Evolutionary conservation across 805 yeast genomes (phyloP).

Genomic region (Candida sanyiensis): DNA sequence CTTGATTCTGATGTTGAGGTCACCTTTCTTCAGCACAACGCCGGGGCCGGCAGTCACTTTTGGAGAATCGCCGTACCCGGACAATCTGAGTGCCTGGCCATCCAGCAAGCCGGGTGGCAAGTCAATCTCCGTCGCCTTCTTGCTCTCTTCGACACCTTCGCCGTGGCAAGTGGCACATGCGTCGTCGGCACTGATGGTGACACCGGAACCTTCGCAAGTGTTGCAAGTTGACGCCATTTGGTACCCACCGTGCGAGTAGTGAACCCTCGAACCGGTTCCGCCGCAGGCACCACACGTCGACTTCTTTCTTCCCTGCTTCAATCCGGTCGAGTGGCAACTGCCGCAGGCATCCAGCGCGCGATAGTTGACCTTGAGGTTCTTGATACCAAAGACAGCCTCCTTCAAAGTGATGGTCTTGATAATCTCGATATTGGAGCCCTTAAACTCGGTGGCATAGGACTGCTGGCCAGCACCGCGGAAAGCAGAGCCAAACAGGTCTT

Average conservation of each 20-base stretch:
- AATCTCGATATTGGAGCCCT: slow-evolving; percentile 86
- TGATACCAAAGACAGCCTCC: slow-evolving; percentile 80
- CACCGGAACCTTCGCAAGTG: slow-evolving; percentile 86
- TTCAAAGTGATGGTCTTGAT: slow-evolving; percentile 69
- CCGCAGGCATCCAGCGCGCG: slow-evolving; percentile 70
- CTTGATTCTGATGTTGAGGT: slow-evolving; percentile 73
- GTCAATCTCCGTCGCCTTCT: slow-evolving; percentile 71
- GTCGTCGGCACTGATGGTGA: slow-evolving; percentile 57
- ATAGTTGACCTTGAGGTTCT: slow-evolving; percentile 58
- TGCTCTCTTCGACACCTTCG: slow-evolving; percentile 68
- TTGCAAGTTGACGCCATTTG: slow-evolving; percentile 94
- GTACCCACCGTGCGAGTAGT: slow-evolving; percentile 84
- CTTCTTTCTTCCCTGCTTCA: slow-evolving; percentile 69
- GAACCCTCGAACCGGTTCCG: slow-evolving; percentile 89
- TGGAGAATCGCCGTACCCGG: slow-evolving; percentile 91
- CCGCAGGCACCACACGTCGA: slow-evolving; percentile 82
- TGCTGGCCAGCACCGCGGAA: slow-evolving; percentile 35
- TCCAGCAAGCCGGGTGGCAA: slow-evolving; percentile 86
- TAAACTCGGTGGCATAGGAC: slow-evolving; percentile 64
- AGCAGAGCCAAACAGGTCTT: slow-evolving; percentile 56
- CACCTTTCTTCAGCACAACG: slow-evolving; percentile 72
- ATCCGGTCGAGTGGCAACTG: slow-evolving; percentile 80
- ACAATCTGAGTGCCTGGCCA: slow-evolving; percentile 77
- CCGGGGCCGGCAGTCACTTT: slow-evolving; percentile 66
- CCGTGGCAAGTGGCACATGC: slow-evolving; percentile 83